Conservation (phyloP, 768 basidiomycete genomes). For the Tulasnella sp. region DNA sequence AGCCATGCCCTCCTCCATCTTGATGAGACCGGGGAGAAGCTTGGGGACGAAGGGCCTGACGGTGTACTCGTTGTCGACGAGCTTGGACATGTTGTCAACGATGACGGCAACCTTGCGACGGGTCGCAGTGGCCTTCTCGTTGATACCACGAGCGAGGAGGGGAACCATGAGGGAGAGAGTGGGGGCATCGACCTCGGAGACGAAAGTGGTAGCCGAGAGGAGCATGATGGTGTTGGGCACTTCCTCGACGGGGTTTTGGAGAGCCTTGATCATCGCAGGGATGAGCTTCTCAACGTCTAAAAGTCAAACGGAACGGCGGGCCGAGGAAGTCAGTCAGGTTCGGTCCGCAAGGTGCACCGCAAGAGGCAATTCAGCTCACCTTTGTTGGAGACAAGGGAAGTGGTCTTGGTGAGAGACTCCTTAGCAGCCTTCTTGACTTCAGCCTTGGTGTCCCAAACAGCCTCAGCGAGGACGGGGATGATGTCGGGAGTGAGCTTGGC, state of each 20-base stretch:
- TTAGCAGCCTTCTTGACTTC: conserved; percentile 99
- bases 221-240: conserved; percentile 89
- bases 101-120: conserved; percentile 99
- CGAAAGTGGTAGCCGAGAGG: conserved; percentile 98
- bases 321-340: conserved; percentile 17
- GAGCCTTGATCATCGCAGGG: conserved; percentile 92
- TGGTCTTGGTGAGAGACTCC: conserved; percentile 87
- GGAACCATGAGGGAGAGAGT: conserved; percentile 98
- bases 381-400: conserved; percentile 94
- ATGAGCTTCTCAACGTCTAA: conserved; percentile 44
- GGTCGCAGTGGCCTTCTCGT: conserved; percentile 88
- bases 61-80: conserved; percentile 89
- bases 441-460: conserved; percentile 98
- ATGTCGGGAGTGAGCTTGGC: conserved; percentile 90
- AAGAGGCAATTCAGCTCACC: conserved; percentile 63
- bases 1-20: conserved; percentile 89
- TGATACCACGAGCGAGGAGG: conserved; percentile 85
- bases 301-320: conserved; percentile 36
- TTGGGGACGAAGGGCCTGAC: conserved; percentile 96
- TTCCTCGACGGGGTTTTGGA: conserved; percentile 99
- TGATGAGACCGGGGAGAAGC: conserved; percentile 89
- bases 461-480: conserved; percentile 87
- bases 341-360: background rate
- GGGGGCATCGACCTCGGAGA: conserved; percentile 96
- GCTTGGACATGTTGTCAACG: conserved; percentile 96